Base-by-base conservation (phyloP, 2,329 filamentous ascomycete species). In the Talaromyces atroroseus region DNA sequence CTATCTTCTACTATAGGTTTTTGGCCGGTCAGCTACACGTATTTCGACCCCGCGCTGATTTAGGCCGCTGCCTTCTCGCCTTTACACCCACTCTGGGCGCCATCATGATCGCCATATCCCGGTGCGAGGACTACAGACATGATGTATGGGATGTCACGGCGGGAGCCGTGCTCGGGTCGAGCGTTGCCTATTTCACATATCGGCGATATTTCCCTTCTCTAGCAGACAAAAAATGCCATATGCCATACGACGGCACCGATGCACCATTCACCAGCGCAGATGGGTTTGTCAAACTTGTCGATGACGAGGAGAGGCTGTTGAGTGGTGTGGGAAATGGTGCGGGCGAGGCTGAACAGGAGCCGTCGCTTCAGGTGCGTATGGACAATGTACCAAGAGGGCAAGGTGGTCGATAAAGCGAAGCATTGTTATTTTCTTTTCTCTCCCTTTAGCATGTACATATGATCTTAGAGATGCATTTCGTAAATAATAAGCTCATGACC, bases 41-140 rank as follows among this genome's bases (percentile, higher is more conserved):
- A 5, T 79, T 85, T 58, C 74, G 81, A 18, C 82, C 83, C 2
- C 73, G 80, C 23, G 80, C 82, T 0, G 82, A 84, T 59, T 74
- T 86, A 16, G 75, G 77, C 2, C 73, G 78, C 21, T 79, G 81
- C 26, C 66, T 86, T 7, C 60, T 85, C 8, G 79, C 80, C 2
- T 68, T 85, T 1, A 69, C 76, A 3, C 83, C 83, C 11, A 64
- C 85, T 10, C 64, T 85, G 0, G 80, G 78, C 44, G 83, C 83
- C 2, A 70, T 79, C 1, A 65, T 86, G 67, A 82, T 86, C 56
- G 83, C 83, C 0, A 80, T 84, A 42, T 83, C 80, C 5, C 74
- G 83, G n/a, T 72, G 83, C 36, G 82, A 83, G 58, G 83, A 86
- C 62, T 86, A 86, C 64, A 73, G 83, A 24, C 83, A 86, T 59